Conservation (phyloP, 768 basidiomycete species). For the Calvatia gigantea region DNA sequence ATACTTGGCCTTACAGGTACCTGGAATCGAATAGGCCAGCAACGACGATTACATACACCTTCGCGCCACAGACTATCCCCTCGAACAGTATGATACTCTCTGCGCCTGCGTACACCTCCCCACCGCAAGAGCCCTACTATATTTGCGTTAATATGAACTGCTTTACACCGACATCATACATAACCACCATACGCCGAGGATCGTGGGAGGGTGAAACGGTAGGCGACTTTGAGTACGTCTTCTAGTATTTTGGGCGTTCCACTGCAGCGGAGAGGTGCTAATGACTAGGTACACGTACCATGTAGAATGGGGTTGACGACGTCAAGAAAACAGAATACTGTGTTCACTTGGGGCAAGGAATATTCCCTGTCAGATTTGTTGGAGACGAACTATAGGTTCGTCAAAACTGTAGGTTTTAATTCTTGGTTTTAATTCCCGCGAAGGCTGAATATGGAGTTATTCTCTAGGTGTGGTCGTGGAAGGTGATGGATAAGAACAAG, state of each 20-base stretch:
- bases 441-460: not conserved
- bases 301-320: conserved; percentile 11
- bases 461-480: conserved; percentile 33
- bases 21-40: conserved; percentile 24
- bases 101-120: conserved; percentile 22
- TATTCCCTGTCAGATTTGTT: conserved; percentile 7
- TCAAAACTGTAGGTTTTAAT: conserved; percentile 3
- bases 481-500: conserved; percentile 24
- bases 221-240: conserved; percentile 44
- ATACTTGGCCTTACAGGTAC: conserved; percentile 18
- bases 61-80: conserved; percentile 30
- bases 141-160: conserved; percentile 47
- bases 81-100: conserved; percentile 37
- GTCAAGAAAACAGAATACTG: conserved; percentile 4
- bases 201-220: conserved; percentile 39
- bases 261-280: not conserved
- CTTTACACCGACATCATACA: conserved; percentile 45
- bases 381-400: conserved; percentile 4
- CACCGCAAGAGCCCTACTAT: conserved; percentile 34
- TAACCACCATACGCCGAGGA: conserved; percentile 39
- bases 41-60: conserved; percentile 34
- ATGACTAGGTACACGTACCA: not conserved
- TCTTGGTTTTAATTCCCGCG: not conserved
- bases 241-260: not conserved
- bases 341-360: conserved; percentile 9